Conservation (phyloP, 306 rosid species). For the Clitoria ternatea region DNA sequence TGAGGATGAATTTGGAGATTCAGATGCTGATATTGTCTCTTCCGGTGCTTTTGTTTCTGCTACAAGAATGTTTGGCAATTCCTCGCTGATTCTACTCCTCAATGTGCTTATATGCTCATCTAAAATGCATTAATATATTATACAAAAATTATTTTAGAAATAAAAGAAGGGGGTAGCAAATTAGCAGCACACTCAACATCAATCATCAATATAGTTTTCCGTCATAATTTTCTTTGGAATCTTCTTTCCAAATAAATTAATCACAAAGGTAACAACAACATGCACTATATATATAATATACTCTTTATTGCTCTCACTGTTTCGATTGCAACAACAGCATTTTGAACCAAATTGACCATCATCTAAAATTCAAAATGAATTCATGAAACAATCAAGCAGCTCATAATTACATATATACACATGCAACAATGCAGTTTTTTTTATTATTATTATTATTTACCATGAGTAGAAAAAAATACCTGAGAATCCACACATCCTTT, state of each 20-base stretch:
- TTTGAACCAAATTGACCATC: neutral
- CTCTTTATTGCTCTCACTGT: neutral
- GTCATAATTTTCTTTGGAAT: constrained; percentile 17
- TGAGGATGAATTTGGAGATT: constrained; percentile 63
- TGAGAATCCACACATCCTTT: constrained; percentile 37
- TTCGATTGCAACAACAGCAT: constrained; percentile 1
- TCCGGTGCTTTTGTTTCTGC: constrained; percentile 41
- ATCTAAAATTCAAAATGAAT: neutral
- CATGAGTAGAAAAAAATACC: too few species aligned
- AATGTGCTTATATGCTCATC: constrained; percentile 47
- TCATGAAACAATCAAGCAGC: neutral
- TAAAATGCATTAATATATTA: neutral
- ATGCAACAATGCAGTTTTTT: too few species aligned
- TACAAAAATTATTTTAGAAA: neutral
- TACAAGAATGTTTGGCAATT: constrained; percentile 28
- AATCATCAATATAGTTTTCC: constrained; percentile 14
- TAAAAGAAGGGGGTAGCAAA: neutral
- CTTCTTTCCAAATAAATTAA: constrained; percentile 19
- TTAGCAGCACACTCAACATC: constrained; percentile 11
- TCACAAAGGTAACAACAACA: neutral
- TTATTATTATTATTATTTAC: too few species aligned
- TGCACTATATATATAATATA: neutral
- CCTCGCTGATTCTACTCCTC: constrained; percentile 38
- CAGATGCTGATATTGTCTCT: constrained; percentile 45
- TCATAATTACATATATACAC: neutral